Percentiles rank a stretch among this genome's conserved stretches.
These are phyloP conservation scores for Physcomitrium patens DNA, from an alignment of 225 moss, liverwort and hornwort species.

Conservation along the genomic window DNA sequence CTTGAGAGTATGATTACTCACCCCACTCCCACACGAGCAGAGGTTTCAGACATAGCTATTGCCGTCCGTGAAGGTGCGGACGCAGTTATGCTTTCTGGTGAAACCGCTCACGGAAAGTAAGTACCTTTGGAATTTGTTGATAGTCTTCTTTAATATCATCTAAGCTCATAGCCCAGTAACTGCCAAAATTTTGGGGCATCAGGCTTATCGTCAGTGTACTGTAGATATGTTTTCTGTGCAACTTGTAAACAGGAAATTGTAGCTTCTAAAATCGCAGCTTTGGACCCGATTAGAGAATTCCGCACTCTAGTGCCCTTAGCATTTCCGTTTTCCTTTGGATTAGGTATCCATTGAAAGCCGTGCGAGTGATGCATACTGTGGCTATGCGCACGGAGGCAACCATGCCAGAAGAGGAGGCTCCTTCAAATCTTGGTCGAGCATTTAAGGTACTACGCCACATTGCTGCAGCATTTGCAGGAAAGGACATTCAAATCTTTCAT, in stretches of 20 bases:
- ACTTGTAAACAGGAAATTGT: background rate
- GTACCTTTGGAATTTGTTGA: slow-evolving; percentile 20
- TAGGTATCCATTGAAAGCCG: slow-evolving; percentile 97
- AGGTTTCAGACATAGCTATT: slow-evolving; percentile 94
- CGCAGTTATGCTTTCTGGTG: slow-evolving; percentile 95
- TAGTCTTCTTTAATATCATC: background rate
- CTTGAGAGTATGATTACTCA: slow-evolving; percentile 98
- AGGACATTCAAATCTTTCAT: background rate
- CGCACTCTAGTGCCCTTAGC: background rate
- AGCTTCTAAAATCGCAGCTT: background rate
- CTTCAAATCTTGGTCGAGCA: slow-evolving; percentile 87
- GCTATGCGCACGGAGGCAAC: slow-evolving; percentile 98
- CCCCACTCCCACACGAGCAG: slow-evolving; percentile 96
- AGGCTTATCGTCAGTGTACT: background rate
- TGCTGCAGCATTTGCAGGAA: background rate
- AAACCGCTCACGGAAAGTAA: slow-evolving; percentile 99
- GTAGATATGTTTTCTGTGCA: background rate
- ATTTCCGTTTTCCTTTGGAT: background rate
- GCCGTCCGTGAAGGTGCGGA: slow-evolving; percentile 93
- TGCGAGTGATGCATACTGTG: slow-evolving; percentile 97
- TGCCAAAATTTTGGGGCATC: background rate
- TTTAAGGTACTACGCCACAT: slow-evolving; percentile 68
- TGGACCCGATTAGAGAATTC: background rate
- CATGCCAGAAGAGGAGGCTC: slow-evolving; percentile 87
- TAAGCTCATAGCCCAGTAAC: background rate